Evolutionary conservation across 1,284 basidiomycete genomes (phyloP).

Genomic region (Rhodotorula sp.): DNA sequence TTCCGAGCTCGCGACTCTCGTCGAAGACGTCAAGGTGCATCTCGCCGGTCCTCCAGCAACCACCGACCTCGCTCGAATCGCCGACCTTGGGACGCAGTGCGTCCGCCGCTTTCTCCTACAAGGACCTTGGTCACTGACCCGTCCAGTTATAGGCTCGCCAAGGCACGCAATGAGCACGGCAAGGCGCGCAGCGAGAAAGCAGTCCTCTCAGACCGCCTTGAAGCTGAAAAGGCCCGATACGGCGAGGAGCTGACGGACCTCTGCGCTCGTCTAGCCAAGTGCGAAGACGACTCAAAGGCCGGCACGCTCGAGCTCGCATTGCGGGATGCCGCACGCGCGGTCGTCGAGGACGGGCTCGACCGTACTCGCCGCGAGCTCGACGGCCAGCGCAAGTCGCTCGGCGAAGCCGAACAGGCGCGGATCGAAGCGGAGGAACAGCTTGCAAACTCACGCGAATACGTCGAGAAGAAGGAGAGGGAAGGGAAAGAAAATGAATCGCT

Average conservation of each 20-base stretch:
- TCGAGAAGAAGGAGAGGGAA: not conserved
- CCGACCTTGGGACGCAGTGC: constrained; percentile 22
- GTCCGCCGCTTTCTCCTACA: not conserved
- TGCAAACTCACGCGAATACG: not conserved
- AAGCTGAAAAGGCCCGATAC: constrained; percentile 3
- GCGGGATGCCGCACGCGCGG: no score
- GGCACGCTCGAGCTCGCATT: not conserved
- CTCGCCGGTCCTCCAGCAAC: not conserved
- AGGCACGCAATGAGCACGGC: constrained; percentile 28
- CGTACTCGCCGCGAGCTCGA: not conserved
- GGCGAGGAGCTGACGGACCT: constrained; percentile 5
- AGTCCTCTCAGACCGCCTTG: constrained; percentile 18
- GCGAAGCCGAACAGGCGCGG: not conserved
- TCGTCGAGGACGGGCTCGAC: not conserved
- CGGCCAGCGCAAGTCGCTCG: not conserved
- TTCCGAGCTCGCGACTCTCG: not conserved
- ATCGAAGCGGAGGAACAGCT: not conserved
- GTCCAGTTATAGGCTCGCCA: constrained; percentile 6
- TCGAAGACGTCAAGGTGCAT: not conserved
- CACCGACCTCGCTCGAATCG: not conserved
- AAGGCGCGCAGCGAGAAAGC: constrained; percentile 21
- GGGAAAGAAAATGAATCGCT: not conserved
- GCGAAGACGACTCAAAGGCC: not conserved
- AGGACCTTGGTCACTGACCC: not conserved
- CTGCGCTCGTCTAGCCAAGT: not conserved